Evolutionary conservation across 148 eudicot species (phyloP).

Genomic region (Rhododendron griersonianum): DNA sequence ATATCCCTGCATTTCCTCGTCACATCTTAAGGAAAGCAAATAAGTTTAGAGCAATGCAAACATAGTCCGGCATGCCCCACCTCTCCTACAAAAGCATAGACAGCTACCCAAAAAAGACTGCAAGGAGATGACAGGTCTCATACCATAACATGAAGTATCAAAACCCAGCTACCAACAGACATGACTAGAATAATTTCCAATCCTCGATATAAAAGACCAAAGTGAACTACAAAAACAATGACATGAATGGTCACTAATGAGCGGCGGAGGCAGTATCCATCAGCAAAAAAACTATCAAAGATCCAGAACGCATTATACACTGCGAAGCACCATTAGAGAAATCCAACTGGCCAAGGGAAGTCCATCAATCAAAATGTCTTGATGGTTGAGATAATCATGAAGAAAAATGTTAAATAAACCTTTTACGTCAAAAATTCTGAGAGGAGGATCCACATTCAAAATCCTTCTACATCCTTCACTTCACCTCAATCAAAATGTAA

Average conservation of each 20-base stretch:
- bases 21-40: not conserved
- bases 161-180: not conserved
- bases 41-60: not conserved
- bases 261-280: not conserved
- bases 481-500: not conserved
- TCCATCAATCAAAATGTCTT: not conserved
- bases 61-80: too few species aligned
- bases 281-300: not conserved
- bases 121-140: not conserved
- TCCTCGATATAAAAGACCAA: not conserved
- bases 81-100: not conserved
- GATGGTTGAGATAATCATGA: not conserved
- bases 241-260: not conserved
- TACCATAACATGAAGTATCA: not conserved
- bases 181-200: not conserved
- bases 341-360: not conserved
- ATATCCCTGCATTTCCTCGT: not conserved
- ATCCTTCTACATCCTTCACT: not conserved
- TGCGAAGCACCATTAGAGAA: not conserved
- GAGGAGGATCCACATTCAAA: not conserved
- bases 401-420: not conserved
- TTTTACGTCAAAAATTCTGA: not conserved
- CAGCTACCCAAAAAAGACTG: not conserved
- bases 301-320: not conserved
- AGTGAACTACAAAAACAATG: not conserved